These are phyloP conservation scores for Symbiodinium pilosum DNA, from an alignment of 73 alveolate genomes.

Conservation along the genomic window DNA sequence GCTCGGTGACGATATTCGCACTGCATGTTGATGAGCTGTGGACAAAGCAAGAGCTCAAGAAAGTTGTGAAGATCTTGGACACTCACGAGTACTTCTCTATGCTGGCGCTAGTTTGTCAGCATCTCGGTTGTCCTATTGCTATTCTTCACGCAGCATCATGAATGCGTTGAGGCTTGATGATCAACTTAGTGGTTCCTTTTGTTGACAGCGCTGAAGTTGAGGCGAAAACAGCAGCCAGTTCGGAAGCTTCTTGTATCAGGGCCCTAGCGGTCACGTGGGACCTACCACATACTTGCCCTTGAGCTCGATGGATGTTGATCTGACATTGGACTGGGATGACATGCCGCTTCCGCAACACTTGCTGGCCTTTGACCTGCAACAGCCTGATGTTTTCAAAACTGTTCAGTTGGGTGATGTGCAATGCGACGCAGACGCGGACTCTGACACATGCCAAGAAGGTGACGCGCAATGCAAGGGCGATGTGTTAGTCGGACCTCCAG, in stretches of 20 bases:
- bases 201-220: neutral
- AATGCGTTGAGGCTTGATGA: too few relatives aligned
- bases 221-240: constrained; percentile 60
- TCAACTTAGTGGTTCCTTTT: too few relatives aligned
- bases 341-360: constrained; percentile 73
- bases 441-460: constrained; percentile 11
- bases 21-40: constrained; percentile 13
- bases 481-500: constrained; percentile 21
- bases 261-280: constrained; percentile 37
- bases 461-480: constrained; percentile 49
- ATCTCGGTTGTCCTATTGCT: neutral
- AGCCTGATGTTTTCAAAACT: constrained; percentile 52
- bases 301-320: constrained; percentile 41
- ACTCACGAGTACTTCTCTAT: constrained; percentile 57
- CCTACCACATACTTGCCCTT: constrained; percentile 58
- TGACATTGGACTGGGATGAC: constrained; percentile 40
- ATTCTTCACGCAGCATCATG: too few relatives aligned
- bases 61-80: constrained; percentile 36
- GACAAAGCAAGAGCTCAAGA: constrained; percentile 43
- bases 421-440: constrained; percentile 48
- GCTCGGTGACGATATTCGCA: constrained; percentile 29
- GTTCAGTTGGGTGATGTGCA: constrained; percentile 72
- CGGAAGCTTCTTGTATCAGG: constrained; percentile 29
- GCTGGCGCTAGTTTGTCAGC: constrained; percentile 21
- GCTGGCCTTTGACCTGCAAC: constrained; percentile 56